Percentiles rank a stretch among this genome's conserved stretches.
Conservation (phyloP, 441 rosid genomes). For the Viola pubescens region DNA sequence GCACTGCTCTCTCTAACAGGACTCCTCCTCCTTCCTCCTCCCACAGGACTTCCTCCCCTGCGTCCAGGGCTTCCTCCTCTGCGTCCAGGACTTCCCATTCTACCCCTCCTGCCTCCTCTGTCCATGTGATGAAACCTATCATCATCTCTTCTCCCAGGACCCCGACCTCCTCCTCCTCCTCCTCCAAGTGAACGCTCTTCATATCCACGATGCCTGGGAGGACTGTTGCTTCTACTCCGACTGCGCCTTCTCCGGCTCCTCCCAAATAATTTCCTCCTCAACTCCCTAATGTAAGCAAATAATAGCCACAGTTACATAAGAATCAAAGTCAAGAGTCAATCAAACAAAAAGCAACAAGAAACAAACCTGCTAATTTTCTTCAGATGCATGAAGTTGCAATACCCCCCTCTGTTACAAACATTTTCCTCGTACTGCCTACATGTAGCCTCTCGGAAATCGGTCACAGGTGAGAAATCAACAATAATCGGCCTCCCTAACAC, state of each 20-base stretch:
- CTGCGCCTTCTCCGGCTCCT: constrained; percentile 40
- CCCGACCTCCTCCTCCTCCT: constrained; percentile 13
- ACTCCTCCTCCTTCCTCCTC: constrained; percentile 38
- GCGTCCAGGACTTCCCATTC: constrained; percentile 44
- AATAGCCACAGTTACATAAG: neutral
- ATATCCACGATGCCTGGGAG: constrained; percentile 29
- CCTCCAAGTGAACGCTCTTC: constrained; percentile 26
- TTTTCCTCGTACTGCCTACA: constrained; percentile 80
- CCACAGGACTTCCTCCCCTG: constrained; percentile 40
- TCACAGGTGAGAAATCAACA: constrained; percentile 73
- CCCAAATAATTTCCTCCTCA: constrained; percentile 45
- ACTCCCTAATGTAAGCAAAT: constrained; percentile 32
- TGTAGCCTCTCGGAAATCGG: constrained; percentile 81
- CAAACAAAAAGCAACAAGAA: neutral
- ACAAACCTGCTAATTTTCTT: constrained; percentile 48
- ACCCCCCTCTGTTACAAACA: constrained; percentile 65
- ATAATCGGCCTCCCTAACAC: constrained; percentile 65
- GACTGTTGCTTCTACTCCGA: constrained; percentile 47
- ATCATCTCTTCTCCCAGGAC: constrained; percentile 34
- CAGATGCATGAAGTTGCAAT: constrained; percentile 66
- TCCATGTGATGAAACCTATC: constrained; percentile 35
- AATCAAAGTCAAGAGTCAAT: neutral
- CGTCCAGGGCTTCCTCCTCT: constrained; percentile 42
- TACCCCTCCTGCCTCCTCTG: constrained; percentile 36
- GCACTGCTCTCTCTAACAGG: constrained; percentile 45